These are phyloP conservation scores for Sporothrix variecibatus DNA, from an alignment of 2,329 filamentous ascomycete genomes.

Conservation along the genomic window DNA sequence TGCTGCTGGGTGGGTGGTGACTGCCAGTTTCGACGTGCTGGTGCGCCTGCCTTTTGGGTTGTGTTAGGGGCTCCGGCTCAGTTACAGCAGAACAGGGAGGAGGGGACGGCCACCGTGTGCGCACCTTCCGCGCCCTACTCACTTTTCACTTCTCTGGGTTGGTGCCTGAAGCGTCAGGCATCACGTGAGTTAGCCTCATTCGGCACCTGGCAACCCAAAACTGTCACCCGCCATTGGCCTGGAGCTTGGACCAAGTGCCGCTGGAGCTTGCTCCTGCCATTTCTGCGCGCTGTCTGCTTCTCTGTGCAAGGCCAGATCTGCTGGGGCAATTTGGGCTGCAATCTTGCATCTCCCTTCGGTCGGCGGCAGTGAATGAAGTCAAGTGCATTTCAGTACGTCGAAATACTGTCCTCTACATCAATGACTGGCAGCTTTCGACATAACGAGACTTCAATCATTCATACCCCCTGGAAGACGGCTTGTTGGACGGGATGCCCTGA, in stretches of 20 bases:
- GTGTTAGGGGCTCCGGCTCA: neutral
- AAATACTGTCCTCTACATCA: no score
- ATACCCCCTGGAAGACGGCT: neutral
- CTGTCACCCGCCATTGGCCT: constrained; percentile 14
- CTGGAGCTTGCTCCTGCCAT: neutral
- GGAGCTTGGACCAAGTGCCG: constrained; percentile 15
- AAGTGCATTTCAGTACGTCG: no score
- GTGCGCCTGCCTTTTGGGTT: neutral
- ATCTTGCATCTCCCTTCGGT: constrained; percentile 1
- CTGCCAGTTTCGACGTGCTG: neutral
- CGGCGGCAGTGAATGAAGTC: neutral
- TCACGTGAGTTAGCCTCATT: neutral
- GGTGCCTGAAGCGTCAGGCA: neutral
- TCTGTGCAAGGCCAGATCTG: neutral
- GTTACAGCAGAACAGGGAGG: neutral
- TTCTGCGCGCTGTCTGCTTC: neutral
- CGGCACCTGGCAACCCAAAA: neutral
- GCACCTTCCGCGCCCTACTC: neutral
- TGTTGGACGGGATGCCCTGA: neutral
- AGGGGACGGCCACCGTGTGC: neutral
- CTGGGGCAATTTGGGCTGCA: neutral
- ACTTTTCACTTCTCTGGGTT: neutral
- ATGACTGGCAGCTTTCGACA: no score
- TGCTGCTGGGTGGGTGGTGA: constrained; percentile 1
- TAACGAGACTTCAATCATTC: neutral